Conservation (phyloP, 2,329 filamentous ascomycete species). For the Sordariomycetes sp. region DNA sequence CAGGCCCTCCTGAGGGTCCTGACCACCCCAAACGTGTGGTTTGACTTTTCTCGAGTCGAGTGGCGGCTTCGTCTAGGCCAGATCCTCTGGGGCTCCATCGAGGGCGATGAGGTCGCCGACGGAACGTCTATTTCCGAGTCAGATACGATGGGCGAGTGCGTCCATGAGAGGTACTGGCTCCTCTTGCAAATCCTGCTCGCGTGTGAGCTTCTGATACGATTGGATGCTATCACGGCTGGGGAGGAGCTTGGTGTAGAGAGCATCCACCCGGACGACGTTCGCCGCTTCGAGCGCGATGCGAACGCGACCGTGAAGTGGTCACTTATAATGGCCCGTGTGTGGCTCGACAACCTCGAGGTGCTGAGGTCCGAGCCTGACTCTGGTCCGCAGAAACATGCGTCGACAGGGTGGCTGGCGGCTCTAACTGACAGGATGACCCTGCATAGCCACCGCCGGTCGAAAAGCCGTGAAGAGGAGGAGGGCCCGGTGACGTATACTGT, state of each 20-base stretch:
- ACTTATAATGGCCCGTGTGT: constrained; percentile 50
- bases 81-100: constrained; percentile 52
- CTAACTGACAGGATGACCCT: constrained; percentile 44
- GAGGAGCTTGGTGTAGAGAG: constrained; percentile 42
- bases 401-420: constrained; percentile 41
- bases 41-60: constrained; percentile 64
- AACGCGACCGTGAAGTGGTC: constrained; percentile 57
- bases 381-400: constrained; percentile 9
- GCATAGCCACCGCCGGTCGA: constrained; percentile 15
- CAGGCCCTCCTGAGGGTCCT: constrained; percentile 56
- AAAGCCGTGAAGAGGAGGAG: constrained; percentile 14
- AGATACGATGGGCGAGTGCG: constrained; percentile 36
- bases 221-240: constrained; percentile 52
- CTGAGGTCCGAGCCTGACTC: constrained; percentile 23
- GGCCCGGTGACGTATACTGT: constrained; percentile 34
- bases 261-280: constrained; percentile 44
- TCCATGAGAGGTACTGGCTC: constrained; percentile 56
- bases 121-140: constrained; percentile 39
- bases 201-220: constrained; percentile 53
- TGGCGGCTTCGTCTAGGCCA: constrained; percentile 66
- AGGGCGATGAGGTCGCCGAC: constrained; percentile 42
- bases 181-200: constrained; percentile 54
- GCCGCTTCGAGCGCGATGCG: constrained; percentile 51
- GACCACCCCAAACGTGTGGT: constrained; percentile 56
- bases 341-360: constrained; percentile 58